phyloP scores from a whole-genome alignment of 2,329 filamentous ascomycete species.

The Monilinia aucupariae region DNA sequence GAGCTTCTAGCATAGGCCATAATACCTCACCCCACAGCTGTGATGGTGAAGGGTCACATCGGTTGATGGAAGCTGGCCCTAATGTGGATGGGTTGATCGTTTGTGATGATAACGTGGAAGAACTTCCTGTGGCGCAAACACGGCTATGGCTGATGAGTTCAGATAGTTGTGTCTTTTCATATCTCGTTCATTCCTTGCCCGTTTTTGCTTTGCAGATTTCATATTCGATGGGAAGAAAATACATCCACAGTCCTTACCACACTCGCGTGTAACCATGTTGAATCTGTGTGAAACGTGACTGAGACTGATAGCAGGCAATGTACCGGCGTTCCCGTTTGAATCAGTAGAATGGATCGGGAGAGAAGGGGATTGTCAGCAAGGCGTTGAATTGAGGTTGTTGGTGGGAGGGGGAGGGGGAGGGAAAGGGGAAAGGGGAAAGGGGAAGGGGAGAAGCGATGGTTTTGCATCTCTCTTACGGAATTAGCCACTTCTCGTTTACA shows the following conservation, averaged over 20 bases:
- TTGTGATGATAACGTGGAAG: background rate
- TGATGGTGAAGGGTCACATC: background rate
- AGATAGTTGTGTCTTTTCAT: background rate
- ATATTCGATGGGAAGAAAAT: slow-evolving; percentile 1
- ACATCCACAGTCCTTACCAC: slow-evolving; percentile 1
- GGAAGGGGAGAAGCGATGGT: no score
- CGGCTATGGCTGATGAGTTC: background rate
- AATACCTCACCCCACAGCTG: background rate
- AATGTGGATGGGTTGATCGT: background rate
- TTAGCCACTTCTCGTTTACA: no score
- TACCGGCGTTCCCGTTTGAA: no score
- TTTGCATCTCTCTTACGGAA: no score
- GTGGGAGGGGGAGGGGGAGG: no score
- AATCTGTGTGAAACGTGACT: background rate
- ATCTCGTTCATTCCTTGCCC: background rate
- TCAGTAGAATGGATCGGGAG: no score
- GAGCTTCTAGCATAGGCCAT: background rate
- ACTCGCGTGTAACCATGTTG: background rate
- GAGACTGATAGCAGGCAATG: background rate
- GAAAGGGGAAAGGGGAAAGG: no score
- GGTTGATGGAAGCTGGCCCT: background rate
- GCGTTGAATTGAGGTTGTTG: no score
- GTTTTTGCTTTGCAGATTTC: background rate
- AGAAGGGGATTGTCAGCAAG: no score
- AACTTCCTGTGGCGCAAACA: background rate